These are phyloP conservation scores for Thelephora aurantiotincta DNA, from an alignment of 768 basidiomycete species.

Conservation along the genomic window DNA sequence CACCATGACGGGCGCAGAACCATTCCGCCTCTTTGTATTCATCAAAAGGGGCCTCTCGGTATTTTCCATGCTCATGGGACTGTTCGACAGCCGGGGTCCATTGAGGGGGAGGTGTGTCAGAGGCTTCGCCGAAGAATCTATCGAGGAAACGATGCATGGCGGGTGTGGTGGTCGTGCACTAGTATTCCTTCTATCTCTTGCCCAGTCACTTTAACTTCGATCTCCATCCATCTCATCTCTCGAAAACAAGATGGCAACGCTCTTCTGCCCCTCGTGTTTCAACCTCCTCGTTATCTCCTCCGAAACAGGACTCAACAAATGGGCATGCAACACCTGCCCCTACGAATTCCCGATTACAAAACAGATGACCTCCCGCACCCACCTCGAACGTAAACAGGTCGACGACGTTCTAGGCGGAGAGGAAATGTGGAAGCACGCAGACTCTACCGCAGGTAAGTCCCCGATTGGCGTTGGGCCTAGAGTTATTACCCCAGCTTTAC, in stretches of 20 bases:
- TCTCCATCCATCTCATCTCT: background rate
- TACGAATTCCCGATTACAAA: constrained; percentile 91
- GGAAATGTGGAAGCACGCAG: constrained; percentile 89
- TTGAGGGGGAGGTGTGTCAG: constrained; percentile 23
- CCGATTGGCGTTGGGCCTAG: background rate
- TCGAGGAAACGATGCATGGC: too few relatives aligned
- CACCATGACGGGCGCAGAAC: constrained; percentile 31
- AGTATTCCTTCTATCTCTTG: too few relatives aligned
- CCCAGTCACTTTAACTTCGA: background rate
- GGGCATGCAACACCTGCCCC: constrained; percentile 87
- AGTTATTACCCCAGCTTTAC: background rate
- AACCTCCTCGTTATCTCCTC: constrained; percentile 73
- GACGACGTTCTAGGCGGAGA: constrained; percentile 95
- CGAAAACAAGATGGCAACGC: constrained; percentile 33
- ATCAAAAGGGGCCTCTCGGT: constrained; percentile 40
- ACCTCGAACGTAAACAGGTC: constrained; percentile 76
- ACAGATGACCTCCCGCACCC: constrained; percentile 85
- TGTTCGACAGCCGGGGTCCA: constrained; percentile 49
- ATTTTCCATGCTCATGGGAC: constrained; percentile 32
- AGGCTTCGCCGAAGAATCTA: too few relatives aligned
- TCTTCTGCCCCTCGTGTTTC: constrained; percentile 91
- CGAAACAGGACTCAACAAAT: constrained; percentile 77
- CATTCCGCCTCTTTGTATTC: constrained; percentile 36
- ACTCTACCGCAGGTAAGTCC: constrained; percentile 59
- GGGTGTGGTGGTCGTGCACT: too few relatives aligned